Evolutionary conservation across 352 stramenopile species (phyloP), one percentile per base, ranked within the genome.

Genomic region (Pythium sukuiense): DNA sequence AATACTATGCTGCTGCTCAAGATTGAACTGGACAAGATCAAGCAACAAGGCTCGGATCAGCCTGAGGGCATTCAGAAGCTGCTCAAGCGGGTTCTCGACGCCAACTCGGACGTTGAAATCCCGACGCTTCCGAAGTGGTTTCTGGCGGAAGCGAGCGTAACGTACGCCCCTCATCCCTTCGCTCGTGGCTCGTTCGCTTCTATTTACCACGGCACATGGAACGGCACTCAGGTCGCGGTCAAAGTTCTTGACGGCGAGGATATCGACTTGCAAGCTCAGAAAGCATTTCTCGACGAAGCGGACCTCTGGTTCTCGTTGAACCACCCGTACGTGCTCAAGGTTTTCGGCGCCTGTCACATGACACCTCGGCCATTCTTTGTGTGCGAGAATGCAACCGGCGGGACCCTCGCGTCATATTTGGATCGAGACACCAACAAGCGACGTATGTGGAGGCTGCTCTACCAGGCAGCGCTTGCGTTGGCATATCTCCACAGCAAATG

Each of bases 221-320:
- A n/a, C 16, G 39, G 39, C 4, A 27, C 55, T 20, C 35, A 61
- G 1, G 55, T 61, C 4, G 55, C 52, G 0, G 55, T 61, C 20
- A 53, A 61, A 14, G 29, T 61, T 13, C 6, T 61, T 12, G 7
- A 53, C 1, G n/a, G 16, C 24, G 12, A 14, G 27, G 39, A 11
- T 14, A 24, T 26, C 13, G 14, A 50, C 37, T 26, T 13, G 3
- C n/a, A n/a, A n/a, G 16, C 20, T 6, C 12, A 18, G 33, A 11
- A 49, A 18, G 35, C 14, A 18, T 60, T 60, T 24, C n/a, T 72
- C 39, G 85, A 97, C 45, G 93, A 96, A 58, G 85, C 75, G 9
- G 54, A 72, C n/a, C 80, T 96, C 6, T 98, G 97, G 92, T 96
- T 96, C 61, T 83, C 87, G 29, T 69, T 77, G 55, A 27, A 61